Evolutionary conservation across 306 rosid species (phyloP), one percentile per base, ranked within the genome.

Genomic region (Vigna angularis): DNA sequence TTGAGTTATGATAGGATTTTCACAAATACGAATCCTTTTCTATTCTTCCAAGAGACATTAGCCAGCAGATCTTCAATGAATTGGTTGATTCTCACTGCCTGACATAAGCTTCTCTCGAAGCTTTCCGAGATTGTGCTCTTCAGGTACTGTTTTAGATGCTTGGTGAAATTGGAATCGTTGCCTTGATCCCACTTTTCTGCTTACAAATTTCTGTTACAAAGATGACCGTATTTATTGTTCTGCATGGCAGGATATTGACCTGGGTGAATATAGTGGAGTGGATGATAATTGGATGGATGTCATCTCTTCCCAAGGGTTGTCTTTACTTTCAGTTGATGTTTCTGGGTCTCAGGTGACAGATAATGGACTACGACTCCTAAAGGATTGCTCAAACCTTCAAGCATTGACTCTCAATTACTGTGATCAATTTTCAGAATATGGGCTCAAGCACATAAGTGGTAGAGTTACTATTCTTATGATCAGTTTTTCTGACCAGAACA

Each of bases 111-210:
- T 88, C 88, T 53, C 77, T 88, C 0, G 65, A 85, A 76, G 85
- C 91, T 58, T 90, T 90, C 75, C 80, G 84, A 75, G 90, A 90
- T 67, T 90, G 96, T 68, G 96, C 91, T 75, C 90, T 90, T 56
- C 85, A 83, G 96, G 93, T 90, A 83, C 71, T 66, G 13, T 59
- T 7, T 50, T 4, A 32, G 50, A 17, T 70, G 70, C 47, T 77
- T 48, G 30, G 69, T 84, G 48, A 51, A 44, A 78, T 81, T 82
- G 66, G 6, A 17, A 36, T 53, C 81, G 44, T 71, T 81, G 66
- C 71, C 15, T 45, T 45, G 15, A 45, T 12, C 49, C 15, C 12
- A 45, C 15, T 45, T 45, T 10, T 11, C 49, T 45, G 32, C 50
- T 80, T 16, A 15, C 8, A 12, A 51, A 53, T 70, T 34, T 14